Conservation (phyloP, 371 early-diverging fungal genomes). For the Syncephalastrum sp. region DNA sequence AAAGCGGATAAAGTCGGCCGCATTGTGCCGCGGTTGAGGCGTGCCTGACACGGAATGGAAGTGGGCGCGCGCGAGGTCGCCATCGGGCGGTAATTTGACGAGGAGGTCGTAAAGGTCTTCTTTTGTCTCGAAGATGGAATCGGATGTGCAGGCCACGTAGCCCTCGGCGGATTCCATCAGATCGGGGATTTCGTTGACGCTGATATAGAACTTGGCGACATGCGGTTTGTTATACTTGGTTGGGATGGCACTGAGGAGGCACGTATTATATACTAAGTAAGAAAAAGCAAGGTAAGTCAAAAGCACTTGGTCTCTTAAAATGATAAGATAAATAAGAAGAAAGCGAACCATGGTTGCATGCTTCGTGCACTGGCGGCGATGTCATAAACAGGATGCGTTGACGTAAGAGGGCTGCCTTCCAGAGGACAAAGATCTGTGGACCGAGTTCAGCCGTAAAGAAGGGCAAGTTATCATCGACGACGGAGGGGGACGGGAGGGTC, state of each 20-base stretch:
- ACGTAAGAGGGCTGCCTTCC: slow-evolving; percentile 57
- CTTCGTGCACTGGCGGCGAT: slow-evolving; percentile 45
- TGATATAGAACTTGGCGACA: slow-evolving; percentile 45
- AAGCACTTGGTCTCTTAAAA: too few relatives aligned
- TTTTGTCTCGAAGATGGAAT: slow-evolving; percentile 55
- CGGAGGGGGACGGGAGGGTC: neutral
- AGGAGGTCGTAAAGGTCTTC: slow-evolving; percentile 54
- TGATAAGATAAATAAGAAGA: too few relatives aligned
- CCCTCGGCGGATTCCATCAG: slow-evolving; percentile 36
- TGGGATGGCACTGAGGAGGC: slow-evolving; percentile 5
- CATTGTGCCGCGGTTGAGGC: slow-evolving; percentile 15
- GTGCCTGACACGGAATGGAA: neutral
- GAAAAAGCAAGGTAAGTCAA: neutral
- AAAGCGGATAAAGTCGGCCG: slow-evolving; percentile 33
- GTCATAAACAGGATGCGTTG: slow-evolving; percentile 56
- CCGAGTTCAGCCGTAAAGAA: slow-evolving; percentile 47
- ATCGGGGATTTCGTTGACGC: slow-evolving; percentile 56
- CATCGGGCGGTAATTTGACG: slow-evolving; percentile 34
- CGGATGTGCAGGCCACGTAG: slow-evolving; percentile 63
- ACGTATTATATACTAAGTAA: slow-evolving; percentile 11
- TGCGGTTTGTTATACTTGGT: slow-evolving; percentile 13
- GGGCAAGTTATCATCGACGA: slow-evolving; percentile 18
- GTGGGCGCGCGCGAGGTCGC: too few relatives aligned
- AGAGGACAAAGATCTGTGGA: slow-evolving; percentile 53
- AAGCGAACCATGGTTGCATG: slow-evolving; percentile 50